phyloP scores from a whole-genome alignment of 495 filamentous ascomycete genomes.

The Penicillium atrosanguineum region DNA sequence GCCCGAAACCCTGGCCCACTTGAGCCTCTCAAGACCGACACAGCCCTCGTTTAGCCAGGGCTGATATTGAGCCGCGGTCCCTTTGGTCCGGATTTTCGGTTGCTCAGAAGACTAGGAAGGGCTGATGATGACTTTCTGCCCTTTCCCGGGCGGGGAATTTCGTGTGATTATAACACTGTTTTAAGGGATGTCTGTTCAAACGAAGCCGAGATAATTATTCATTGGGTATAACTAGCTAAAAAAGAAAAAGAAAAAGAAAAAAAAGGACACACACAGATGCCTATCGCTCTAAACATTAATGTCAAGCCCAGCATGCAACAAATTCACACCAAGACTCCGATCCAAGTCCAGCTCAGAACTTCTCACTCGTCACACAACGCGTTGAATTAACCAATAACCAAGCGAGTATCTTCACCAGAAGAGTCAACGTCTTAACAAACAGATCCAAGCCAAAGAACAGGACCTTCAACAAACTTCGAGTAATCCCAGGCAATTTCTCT shows the following conservation, averaged over 20 bases:
- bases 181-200: background rate
- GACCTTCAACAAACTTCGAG: conserved; percentile 31
- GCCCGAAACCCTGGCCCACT: too few species aligned
- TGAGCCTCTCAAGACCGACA: too few species aligned
- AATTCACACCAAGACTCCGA: background rate
- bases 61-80: too few species aligned
- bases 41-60: too few species aligned
- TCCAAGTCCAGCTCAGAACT: conserved; percentile 28
- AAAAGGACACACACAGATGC: background rate
- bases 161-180: too few species aligned
- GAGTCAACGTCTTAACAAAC: conserved; percentile 32
- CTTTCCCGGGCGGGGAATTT: too few species aligned
- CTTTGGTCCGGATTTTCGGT: too few species aligned
- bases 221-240: conserved; percentile 11
- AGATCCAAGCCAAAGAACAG: conserved; percentile 42
- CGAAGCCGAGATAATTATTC: background rate
- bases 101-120: too few species aligned
- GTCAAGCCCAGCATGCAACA: background rate
- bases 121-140: too few species aligned
- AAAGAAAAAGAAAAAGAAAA: too few species aligned
- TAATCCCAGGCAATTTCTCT: conserved; percentile 38
- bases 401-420: conserved; percentile 37
- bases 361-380: conserved; percentile 40
- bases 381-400: conserved; percentile 40
- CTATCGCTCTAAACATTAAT: background rate